Evolutionary conservation across 768 basidiomycete genomes (phyloP).

Genomic region (Lactifluus subvellereus): DNA sequence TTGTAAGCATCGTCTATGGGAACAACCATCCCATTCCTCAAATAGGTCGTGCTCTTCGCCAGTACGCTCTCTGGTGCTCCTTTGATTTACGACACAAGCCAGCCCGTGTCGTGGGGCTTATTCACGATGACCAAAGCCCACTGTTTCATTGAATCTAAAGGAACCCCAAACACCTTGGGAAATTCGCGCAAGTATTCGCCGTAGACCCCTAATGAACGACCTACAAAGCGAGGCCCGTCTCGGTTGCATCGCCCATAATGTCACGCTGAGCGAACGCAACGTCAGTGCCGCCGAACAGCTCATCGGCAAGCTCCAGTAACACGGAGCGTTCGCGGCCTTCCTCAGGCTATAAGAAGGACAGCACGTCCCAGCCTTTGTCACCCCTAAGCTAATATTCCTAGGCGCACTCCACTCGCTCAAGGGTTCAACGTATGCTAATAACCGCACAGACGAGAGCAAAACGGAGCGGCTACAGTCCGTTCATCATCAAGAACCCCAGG

Average conservation of each 20-base stretch:
- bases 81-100: constrained; percentile 53
- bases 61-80: constrained; percentile 67
- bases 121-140: constrained; percentile 67
- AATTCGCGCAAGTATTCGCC: constrained; percentile 46
- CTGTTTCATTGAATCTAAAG: constrained; percentile 69
- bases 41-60: constrained; percentile 54
- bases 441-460: no score
- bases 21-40: constrained; percentile 43
- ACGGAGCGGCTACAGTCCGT: no score
- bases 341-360: no score
- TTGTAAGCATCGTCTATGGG: constrained; percentile 55
- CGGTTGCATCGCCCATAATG: constrained; percentile 69
- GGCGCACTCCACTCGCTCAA: no score
- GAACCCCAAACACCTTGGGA: constrained; percentile 63
- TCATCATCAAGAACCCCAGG: no score
- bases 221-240: constrained; percentile 70
- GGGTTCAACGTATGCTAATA: no score
- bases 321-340: no score
- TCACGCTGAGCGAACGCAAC: constrained; percentile 56
- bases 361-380: no score
- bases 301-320: no score
- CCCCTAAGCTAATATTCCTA: no score
- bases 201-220: constrained; percentile 48
- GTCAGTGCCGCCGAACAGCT: constrained; percentile 34
- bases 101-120: constrained; percentile 46